Evolutionary conservation across 164 flowering plant species (phyloP), one percentile per base, ranked within the genome.

Genomic region (Aristolochia fimbriata): DNA sequence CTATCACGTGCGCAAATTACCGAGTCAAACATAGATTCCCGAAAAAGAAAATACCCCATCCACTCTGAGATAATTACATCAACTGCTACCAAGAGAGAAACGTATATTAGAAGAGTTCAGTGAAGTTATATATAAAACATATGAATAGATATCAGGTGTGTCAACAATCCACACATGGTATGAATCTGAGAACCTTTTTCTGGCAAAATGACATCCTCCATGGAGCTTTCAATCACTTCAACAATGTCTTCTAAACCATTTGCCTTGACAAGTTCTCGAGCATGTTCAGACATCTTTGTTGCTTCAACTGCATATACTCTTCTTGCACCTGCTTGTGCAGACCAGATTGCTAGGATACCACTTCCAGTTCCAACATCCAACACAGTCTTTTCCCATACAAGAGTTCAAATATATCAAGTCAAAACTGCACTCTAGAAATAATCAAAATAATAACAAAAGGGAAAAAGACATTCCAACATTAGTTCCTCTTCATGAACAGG

Each of bases 301-400:
- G 99, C 97, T 77, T 93, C 99, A 16, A 93, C 99, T 15, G 99
- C 99, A 78, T 90, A 93, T 2, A 93, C 99, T 70, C 91, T 93
- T 72, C 77, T 78, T 16, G 99, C 99, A 25, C 99, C 99, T 1
- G 97, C 99, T 69, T 93, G 95, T 4, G 96, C 99, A 0, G 92
- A 83, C 99, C 99, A 93, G 50, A 93, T 88, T 48, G 99, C 99
- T 21, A 93, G 87, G 69, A 93, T 91, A 58, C 99, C 99, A 59
- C 99, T 93, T 47, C 99, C 99, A 6, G 99, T 91, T 69, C 99
- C 99, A 60, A 93, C 99, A 78, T 93, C 99, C 77, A 93, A 67
- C 57, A 93, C 95, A 58, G 85, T 67, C 99, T 93, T 67, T 58
- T 43, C 33, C 65, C 47, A 59, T 6, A 16, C 19, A 45, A 59